These are phyloP conservation scores for Pyrenophora tritici-repentis DNA, from an alignment of 2,329 filamentous ascomycete species.

Conservation along the genomic window DNA sequence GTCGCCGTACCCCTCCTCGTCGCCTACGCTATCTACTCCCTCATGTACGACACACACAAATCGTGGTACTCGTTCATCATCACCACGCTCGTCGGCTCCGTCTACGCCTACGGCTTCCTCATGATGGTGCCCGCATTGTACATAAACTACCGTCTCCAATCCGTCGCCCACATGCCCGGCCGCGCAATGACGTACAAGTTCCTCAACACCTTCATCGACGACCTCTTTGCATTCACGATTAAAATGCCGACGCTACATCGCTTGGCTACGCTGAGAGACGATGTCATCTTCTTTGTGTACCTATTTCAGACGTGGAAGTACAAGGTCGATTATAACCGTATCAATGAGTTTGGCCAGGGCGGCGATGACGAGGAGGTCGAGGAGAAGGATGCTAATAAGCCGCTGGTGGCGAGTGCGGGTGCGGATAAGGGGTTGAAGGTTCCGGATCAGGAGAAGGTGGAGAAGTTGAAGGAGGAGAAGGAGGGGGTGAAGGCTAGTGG, in stretches of 20 bases:
- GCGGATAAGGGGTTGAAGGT: slow-evolving; percentile 36
- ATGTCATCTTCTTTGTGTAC: slow-evolving; percentile 98
- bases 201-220: slow-evolving; percentile 98
- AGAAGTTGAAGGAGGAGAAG: slow-evolving; percentile 27
- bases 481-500: slow-evolving; percentile 26
- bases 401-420: slow-evolving; percentile 44
- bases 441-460: slow-evolving; percentile 21
- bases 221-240: slow-evolving; percentile 97
- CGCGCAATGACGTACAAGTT: slow-evolving; percentile 99
- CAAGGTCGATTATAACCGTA: slow-evolving; percentile 84
- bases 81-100: slow-evolving; percentile 89
- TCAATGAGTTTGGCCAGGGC: slow-evolving; percentile 98
- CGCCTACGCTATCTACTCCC: slow-evolving; percentile 88
- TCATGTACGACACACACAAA: slow-evolving; percentile 94
- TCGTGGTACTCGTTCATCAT: slow-evolving; percentile 98
- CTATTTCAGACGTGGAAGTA: slow-evolving; percentile 94
- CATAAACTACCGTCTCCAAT: slow-evolving; percentile 96
- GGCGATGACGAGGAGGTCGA: slow-evolving; percentile 77
- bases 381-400: slow-evolving; percentile 54
- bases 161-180: slow-evolving; percentile 92
- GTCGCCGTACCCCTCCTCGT: slow-evolving; percentile 85
- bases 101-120: slow-evolving; percentile 97
- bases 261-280: slow-evolving; percentile 88
- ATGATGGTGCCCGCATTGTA: slow-evolving; percentile 99
- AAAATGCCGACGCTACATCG: slow-evolving; percentile 97